Conservation (phyloP, 805 yeast genomes). For the Metschnikowia kunwiensis region DNA sequence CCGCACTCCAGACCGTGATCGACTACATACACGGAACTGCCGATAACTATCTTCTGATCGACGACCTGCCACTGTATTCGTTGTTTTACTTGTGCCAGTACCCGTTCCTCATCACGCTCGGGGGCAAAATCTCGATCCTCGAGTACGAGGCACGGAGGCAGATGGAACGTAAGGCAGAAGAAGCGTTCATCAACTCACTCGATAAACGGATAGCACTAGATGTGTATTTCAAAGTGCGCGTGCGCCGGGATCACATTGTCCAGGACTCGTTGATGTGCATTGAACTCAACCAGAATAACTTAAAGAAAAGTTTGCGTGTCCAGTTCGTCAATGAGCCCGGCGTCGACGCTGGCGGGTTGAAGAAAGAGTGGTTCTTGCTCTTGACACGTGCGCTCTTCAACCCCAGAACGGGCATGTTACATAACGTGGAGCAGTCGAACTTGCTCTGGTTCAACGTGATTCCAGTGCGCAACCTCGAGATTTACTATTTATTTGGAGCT, state of each 20-base stretch:
- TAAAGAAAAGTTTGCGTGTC: constrained; percentile 71
- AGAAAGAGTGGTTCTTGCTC: constrained; percentile 89
- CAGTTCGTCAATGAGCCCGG: constrained; percentile 90
- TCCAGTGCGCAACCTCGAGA: constrained; percentile 44
- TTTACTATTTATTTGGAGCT: constrained; percentile 78
- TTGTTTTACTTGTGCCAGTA: constrained; percentile 71
- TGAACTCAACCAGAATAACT: constrained; percentile 51
- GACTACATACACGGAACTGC: constrained; percentile 47
- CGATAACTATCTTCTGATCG: constrained; percentile 8
- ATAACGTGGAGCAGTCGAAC: constrained; percentile 63
- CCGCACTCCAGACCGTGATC: constrained; percentile 40
- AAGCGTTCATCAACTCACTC: constrained; percentile 75
- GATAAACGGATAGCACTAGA: constrained; percentile 60
- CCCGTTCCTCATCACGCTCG: constrained; percentile 79
- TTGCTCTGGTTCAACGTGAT: constrained; percentile 70
- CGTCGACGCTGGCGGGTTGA: constrained; percentile 91
- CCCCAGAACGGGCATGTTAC: constrained; percentile 65
- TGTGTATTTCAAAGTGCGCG: constrained; percentile 64
- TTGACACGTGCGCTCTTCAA: constrained; percentile 68
- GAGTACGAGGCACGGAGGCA: constrained; percentile 77
- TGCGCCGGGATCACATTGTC: constrained; percentile 65
- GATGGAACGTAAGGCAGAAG: constrained; percentile 87
- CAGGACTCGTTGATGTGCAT: constrained; percentile 72
- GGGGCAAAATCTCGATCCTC: constrained; percentile 74
- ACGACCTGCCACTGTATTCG: constrained; percentile 19